A percentile compares a stretch with the other conserved stretches of the same genome.
phyloP scores from a whole-genome alignment of 352 stramenopile genomes.

The Pythium grandisporangium region DNA sequence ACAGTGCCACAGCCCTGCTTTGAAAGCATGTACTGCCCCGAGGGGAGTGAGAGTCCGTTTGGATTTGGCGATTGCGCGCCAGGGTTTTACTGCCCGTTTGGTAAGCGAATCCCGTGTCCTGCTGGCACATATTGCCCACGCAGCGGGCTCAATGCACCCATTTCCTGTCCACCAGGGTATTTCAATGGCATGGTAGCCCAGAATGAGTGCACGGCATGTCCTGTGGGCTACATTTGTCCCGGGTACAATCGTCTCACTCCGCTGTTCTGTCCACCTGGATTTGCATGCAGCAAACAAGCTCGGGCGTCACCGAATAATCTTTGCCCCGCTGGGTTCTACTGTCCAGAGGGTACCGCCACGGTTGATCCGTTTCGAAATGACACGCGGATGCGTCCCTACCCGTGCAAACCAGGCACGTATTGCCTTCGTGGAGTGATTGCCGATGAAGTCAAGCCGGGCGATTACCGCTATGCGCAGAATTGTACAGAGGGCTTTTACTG shows the following conservation, averaged over 20 bases:
- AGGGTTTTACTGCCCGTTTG: conserved; percentile 92
- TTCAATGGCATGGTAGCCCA: conserved; percentile 94
- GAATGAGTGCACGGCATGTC: conserved; percentile 81
- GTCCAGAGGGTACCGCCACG: conserved; percentile 89
- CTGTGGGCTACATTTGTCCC: conserved; percentile 91
- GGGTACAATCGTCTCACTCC: conserved; percentile 89
- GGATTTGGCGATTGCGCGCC: conserved; percentile 79
- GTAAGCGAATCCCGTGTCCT: conserved; percentile 81
- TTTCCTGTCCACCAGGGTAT: conserved; percentile 86
- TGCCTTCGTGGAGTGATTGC: conserved; percentile 92
- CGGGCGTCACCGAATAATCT: conserved; percentile 86
- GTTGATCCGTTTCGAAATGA: conserved; percentile 95
- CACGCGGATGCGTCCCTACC: conserved; percentile 92
- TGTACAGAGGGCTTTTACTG: conserved; percentile 95
- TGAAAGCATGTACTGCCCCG: conserved; percentile 88
- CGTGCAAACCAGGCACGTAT: conserved; percentile 93
- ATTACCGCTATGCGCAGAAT: conserved; percentile 90
- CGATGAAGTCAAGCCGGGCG: conserved; percentile 76
- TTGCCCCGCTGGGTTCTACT: conserved; percentile 95
- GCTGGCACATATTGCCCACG: conserved; percentile 89
- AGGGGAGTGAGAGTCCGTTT: conserved; percentile 73
- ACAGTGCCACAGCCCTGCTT: conserved; percentile 82
- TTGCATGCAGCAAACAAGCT: conserved; percentile 83
- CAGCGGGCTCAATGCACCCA: conserved; percentile 67
- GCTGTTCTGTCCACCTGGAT: conserved; percentile 87